Evolutionary conservation across 495 filamentous ascomycete genomes (phyloP), one percentile per base, ranked within the genome.

Genomic region (Trichoderma reesei): DNA sequence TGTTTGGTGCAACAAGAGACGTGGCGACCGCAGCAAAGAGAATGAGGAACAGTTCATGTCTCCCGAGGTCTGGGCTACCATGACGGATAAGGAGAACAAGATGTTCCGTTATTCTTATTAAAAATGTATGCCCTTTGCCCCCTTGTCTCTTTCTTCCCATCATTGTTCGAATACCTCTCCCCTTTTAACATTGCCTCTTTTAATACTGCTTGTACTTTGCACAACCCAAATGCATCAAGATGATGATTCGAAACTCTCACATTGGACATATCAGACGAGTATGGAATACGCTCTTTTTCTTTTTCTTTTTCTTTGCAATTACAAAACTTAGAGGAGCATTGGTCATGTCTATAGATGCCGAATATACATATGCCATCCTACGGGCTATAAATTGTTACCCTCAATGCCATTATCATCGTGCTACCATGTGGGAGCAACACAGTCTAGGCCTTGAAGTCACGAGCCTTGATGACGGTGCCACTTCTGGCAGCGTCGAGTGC

Each of bases 81-180:
- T 73, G 71, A 75, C 73, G 46, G 74, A 76, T 59, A 69, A 66
- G 68, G 73, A 76, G 72, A 76, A 76, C 60, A 74, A 72, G 72
- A 62, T 61, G 18, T 76, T 75, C 67, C 61, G 73, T 41, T 76
- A 76, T 46, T 59, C 71, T 0, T 76, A 76, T 59, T 76, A 66
- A 63, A 31, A 1, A 26, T 26, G 26, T 26, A 26, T 26, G 26
- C 26, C 1, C 26, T 26, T 26, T 26, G 26, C 26, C 26, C 26
- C 26, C 26, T 26, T 26, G 26, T 26, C 26, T 26, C 26, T 26
- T 26, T 26, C 26, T 26, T 26, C 26, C 26, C 26, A 26, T 26
- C 26, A 26, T 26, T 26, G 26, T 26, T 26, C 26, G 26, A 26
- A 26, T 26, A 26, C 26, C 26, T 26, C 26, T 26, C 26, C 26